These are phyloP conservation scores for Azolla pinnata DNA, from an alignment of 75 land plant species.

Conservation along the genomic window DNA sequence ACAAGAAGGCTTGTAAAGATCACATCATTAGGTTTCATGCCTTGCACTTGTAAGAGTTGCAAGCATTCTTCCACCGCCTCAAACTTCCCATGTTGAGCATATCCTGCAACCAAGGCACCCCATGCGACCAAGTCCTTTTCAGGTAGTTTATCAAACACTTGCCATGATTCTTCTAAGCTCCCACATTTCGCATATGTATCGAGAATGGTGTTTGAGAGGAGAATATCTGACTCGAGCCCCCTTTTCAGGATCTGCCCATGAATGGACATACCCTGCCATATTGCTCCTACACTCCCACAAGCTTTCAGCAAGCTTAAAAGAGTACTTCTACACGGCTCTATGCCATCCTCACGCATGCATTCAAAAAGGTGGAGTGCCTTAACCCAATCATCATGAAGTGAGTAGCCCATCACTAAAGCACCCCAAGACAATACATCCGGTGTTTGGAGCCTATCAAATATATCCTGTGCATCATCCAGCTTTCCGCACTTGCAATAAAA, in stretches of 20 bases:
- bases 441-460: constrained; percentile 26
- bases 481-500: constrained; percentile 44
- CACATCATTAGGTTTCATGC: not conserved
- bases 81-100: constrained; percentile 4
- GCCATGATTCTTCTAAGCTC: constrained; percentile 4
- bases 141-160: constrained; percentile 13
- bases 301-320: constrained; percentile 8
- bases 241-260: constrained; percentile 7
- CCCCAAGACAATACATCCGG: constrained; percentile 36
- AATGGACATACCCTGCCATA: constrained; percentile 4
- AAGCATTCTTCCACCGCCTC: not conserved
- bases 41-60: not conserved
- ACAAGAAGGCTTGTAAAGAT: constrained; percentile 5
- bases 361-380: constrained; percentile 7
- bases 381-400: not conserved
- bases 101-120: constrained; percentile 6
- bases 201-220: constrained; percentile 4
- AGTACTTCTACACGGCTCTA: constrained; percentile 7
- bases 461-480: constrained; percentile 19
- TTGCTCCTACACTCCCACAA: constrained; percentile 11
- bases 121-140: not conserved
- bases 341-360: constrained; percentile 7
- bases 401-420: constrained; percentile 12
- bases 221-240: constrained; percentile 7
- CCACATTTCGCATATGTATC: constrained; percentile 11